Evolutionary conservation across 1,284 basidiomycete genomes (phyloP).

Genomic region (Neotropicomus parvogracilis): DNA sequence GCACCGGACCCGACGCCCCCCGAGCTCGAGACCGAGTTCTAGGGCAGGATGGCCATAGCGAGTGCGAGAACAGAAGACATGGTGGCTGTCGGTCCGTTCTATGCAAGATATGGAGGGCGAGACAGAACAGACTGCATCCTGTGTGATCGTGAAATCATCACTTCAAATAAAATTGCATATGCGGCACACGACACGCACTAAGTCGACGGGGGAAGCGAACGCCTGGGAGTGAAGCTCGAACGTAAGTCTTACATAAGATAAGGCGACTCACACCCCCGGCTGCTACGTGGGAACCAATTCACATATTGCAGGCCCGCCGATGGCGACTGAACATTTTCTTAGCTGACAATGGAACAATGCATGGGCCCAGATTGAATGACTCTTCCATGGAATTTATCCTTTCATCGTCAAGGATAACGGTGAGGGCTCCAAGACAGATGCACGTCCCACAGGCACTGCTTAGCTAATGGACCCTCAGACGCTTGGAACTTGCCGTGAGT

Average conservation of each 20-base stretch:
- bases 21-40: not conserved
- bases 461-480: too few relatives aligned
- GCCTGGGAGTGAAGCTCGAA: not conserved
- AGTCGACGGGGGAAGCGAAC: not conserved
- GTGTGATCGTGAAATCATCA: too few relatives aligned
- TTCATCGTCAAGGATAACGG: not conserved
- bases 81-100: not conserved
- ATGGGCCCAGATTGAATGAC: too few relatives aligned
- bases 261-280: slow-evolving; percentile 1
- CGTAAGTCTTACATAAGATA: slow-evolving; percentile 1
- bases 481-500: too few relatives aligned
- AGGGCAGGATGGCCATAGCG: not conserved
- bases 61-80: not conserved
- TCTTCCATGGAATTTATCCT: too few relatives aligned
- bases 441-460: too few relatives aligned
- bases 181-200: not conserved
- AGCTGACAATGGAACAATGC: too few relatives aligned
- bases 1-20: not conserved
- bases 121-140: not conserved
- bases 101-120: not conserved
- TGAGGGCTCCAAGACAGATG: too few relatives aligned
- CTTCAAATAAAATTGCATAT: too few relatives aligned
- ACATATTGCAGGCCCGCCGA: too few relatives aligned
- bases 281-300: slow-evolving; percentile 6
- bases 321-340: too few relatives aligned